Base-by-base conservation (phyloP, 305 asterid species). In the Euphrasia arctica region DNA sequence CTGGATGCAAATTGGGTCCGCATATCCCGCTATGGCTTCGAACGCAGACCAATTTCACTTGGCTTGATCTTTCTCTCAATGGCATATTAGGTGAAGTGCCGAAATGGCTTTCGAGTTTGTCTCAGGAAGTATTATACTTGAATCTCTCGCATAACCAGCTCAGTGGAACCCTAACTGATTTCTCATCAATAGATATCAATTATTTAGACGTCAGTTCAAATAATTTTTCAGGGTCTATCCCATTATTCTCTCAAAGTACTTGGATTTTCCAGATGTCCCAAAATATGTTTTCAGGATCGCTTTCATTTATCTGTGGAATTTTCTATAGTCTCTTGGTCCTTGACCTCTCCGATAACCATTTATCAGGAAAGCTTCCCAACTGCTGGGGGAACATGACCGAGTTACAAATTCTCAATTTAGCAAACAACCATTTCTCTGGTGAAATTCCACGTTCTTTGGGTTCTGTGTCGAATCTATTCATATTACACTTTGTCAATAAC, bases 21-120 rank as follows among this genome's bases (percentile, higher is more conserved):
- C 8, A 1, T 5, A 65, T 76, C 14, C 80, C 80, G 0, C n/a
- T 6, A 7, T 76, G 77, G 75, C 13, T 72, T 55, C 65, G n/a
- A 8, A 65, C 70, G 10, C 64, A 60, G 9, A 39, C 14, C 11
- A 60, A 3, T 43, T 47, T 14, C 4, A 2, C 0, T 0, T 4
- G 0, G 9, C 51, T 60, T 25, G 64, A 39, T 60, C 32, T 41
- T 39, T 39, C 60, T 25, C 4, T n/a, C 32, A n/a, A 6, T 18
- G 31, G 31, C 9, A 15, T 60, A 39, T 39, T 47, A 59, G 50
- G 45, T 54, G 59, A 54, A 22, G 36, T 54, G 39, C 59, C 59
- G 9, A 54, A 54, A 7, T 55, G 60, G 60, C 9, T 60, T 1
- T 15, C 51, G 64, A 36, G 47, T 60, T 36, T 36, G 32, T 27